Evolutionary conservation across 2,329 filamentous ascomycete species (phyloP).

Genomic region (Pseudocercospora cruenta): DNA sequence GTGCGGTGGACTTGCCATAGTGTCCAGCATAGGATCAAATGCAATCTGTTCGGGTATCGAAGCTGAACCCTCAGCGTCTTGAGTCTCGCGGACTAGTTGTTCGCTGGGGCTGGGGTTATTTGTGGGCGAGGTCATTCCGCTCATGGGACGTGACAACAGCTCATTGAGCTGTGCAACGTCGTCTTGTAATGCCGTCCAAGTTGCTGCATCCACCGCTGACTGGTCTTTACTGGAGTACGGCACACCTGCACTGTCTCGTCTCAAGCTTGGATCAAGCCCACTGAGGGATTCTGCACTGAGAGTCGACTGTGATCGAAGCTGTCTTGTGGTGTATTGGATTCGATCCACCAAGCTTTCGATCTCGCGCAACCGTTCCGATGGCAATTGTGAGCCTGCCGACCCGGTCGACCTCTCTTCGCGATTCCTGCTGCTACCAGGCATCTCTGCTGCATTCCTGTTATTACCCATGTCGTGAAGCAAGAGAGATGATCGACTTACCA

Average conservation of each 20-base stretch:
- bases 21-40: slow-evolving; percentile 9
- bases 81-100: background rate
- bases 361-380: slow-evolving; percentile 11
- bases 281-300: background rate
- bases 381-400: background rate
- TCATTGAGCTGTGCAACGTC: slow-evolving; percentile 10
- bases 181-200: background rate
- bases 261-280: background rate
- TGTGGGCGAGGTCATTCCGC: background rate
- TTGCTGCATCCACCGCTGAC: background rate
- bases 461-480: background rate
- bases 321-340: slow-evolving; percentile 14
- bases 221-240: background rate
- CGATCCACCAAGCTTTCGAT: slow-evolving; percentile 19
- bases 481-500: slow-evolving; percentile 14
- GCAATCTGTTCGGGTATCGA: background rate
- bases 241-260: background rate
- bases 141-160: background rate
- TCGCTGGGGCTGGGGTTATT: background rate
- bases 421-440: background rate
- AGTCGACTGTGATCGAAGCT: background rate
- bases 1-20: slow-evolving; percentile 3
- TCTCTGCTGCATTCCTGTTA: background rate
- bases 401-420: background rate
- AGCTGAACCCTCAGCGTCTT: background rate